These are phyloP conservation scores for Neostapfia colusana DNA, from an alignment of 176 grass and related monocot genomes.

Conservation along the genomic window DNA sequence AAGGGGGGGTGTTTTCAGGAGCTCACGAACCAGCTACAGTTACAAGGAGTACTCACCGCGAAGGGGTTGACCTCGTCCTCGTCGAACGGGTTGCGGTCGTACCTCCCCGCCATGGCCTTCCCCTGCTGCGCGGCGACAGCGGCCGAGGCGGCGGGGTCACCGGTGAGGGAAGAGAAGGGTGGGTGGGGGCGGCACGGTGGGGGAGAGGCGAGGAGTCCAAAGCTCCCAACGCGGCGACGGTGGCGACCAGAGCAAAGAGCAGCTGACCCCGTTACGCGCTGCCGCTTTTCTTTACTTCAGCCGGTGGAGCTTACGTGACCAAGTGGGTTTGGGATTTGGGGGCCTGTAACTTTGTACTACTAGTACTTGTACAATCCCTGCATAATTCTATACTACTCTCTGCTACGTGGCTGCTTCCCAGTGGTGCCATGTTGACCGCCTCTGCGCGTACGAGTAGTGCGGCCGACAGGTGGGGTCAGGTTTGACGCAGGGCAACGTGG, in stretches of 20 bases:
- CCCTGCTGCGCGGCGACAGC: neutral
- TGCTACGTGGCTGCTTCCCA: neutral
- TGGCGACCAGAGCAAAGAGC: slow-evolving; percentile 41
- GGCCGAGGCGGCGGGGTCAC: slow-evolving; percentile 28
- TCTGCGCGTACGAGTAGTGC: neutral
- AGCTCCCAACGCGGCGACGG: slow-evolving; percentile 15
- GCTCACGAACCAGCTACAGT: neutral
- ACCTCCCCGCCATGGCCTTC: slow-evolving; percentile 75
- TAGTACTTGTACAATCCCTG: neutral
- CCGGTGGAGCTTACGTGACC: slow-evolving; percentile 32
- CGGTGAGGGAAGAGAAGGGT: slow-evolving; percentile 28
- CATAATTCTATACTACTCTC: neutral
- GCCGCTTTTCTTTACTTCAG: slow-evolving; percentile 9
- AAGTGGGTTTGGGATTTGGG: slow-evolving; percentile 53
- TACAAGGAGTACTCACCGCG: slow-evolving; percentile 49
- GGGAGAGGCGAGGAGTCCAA: neutral
- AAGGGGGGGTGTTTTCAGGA: neutral
- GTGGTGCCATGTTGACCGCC: slow-evolving; percentile 25
- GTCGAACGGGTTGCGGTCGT: slow-evolving; percentile 93
- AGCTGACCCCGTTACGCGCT: slow-evolving; percentile 15
- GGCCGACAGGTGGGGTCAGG: slow-evolving; percentile 27
- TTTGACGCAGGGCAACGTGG: neutral
- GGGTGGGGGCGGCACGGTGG: neutral
- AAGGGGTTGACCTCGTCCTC: slow-evolving; percentile 96
- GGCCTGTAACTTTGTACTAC: slow-evolving; percentile 3